These are phyloP conservation scores for Xenoacremonium recifei DNA, from an alignment of 2,329 filamentous ascomycete genomes.

Conservation along the genomic window DNA sequence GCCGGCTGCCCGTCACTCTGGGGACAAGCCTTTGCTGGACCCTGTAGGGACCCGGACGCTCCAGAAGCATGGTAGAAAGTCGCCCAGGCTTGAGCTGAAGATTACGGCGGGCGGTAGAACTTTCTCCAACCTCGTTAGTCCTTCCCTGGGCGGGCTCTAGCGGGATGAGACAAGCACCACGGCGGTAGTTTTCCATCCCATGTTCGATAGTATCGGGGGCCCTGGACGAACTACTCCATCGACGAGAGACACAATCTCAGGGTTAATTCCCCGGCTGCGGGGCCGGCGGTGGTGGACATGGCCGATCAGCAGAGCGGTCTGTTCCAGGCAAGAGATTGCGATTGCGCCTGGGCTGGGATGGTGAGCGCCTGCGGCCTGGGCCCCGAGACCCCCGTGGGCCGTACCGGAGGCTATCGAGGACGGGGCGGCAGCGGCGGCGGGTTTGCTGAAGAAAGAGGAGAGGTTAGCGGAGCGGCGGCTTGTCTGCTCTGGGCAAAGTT, in stretches of 20 bases:
- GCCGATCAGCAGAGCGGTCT: too few relatives aligned
- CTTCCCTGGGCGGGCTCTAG: neutral
- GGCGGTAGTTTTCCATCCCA: too few relatives aligned
- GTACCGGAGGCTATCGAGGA: too few relatives aligned
- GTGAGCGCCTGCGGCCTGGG: neutral
- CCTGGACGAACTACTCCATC: neutral
- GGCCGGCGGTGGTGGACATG: too few relatives aligned
- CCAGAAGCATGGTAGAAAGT: neutral
- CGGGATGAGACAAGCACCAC: neutral
- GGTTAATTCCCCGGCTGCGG: neutral
- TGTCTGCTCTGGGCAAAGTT: too few relatives aligned
- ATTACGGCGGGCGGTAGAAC: neutral
- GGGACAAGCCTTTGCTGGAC: too few relatives aligned
- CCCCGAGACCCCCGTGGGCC: constrained; percentile 1
- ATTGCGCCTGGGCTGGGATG: neutral
- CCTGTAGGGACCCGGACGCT: neutral
- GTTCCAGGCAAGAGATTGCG: too few relatives aligned
- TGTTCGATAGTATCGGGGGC: neutral
- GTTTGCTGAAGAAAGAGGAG: neutral
- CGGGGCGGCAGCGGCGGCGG: too few relatives aligned
- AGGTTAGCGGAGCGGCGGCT: too few relatives aligned
- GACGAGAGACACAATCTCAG: neutral
- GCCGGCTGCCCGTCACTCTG: too few relatives aligned
- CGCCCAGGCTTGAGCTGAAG: neutral
- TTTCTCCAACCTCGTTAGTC: neutral